Evolutionary conservation across 192 early-diverging fungal species (phyloP), one percentile per base, ranked within the genome.

Genomic region (Coemansia sp.): DNA sequence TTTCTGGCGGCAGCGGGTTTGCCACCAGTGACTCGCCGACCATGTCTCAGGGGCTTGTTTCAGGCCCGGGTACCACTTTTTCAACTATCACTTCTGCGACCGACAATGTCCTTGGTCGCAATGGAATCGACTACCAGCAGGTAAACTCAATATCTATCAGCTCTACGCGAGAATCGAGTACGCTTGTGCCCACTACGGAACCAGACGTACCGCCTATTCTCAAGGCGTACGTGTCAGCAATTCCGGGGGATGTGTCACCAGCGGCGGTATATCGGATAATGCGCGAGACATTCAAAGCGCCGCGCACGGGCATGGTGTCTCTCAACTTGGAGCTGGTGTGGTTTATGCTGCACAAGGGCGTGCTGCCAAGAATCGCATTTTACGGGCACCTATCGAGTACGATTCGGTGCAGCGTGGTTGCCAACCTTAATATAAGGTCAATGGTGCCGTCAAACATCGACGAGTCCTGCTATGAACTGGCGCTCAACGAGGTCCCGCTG

Each of bases 261-360:
- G 32, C 42, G 8, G 58, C 38, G 10, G 55, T 78, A 3, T 78
- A 78, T 60, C 42, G 22, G 24, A 72, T 78, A 36, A 68, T 78
- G 75, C 75, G 75, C 29, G 75, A 68, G 55, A 62, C 75, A 35
- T 78, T 78, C 58, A 60, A 56, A 22, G 69, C 75, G 40, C 75
- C 75, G 8, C 75, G 75, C 14, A 78, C 68, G 58, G 75, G 75
- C 42, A 72, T 78, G 75, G 66, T 78, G 26, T 68, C 75, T 3
- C 55, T 79, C 33, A 70, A 79, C 42, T 56, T 79, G 12, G 76
- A 79, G 66, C 58, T 79, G 0, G 53, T 59, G 34, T 79, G 76
- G 76, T 72, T 55, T 56, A 79, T 79, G 76, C 68, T 79, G n/a
- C 70, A 72, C 56, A 72, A 69, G 58, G 76, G 76, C 8, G 67